Evolutionary conservation across 1,284 basidiomycete species (phyloP).

Genomic region (Neotropicomus parvogracilis): DNA sequence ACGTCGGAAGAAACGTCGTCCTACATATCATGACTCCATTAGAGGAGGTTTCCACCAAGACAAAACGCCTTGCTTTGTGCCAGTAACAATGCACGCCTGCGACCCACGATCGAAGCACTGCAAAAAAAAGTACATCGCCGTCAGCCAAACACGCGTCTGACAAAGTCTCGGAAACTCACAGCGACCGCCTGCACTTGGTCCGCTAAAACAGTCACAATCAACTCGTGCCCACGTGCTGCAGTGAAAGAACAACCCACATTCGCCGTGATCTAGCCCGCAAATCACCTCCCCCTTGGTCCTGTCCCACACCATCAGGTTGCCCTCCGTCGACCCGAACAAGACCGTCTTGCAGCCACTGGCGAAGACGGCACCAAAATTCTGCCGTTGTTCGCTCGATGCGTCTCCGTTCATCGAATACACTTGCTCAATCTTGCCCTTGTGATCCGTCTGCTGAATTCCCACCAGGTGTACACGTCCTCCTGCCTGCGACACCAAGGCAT

Average conservation of each 20-base stretch:
- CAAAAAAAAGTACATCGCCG: conserved; percentile 1
- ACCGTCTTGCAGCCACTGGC: conserved; percentile 48
- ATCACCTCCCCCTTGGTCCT: conserved; percentile 46
- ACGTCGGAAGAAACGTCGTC: background rate
- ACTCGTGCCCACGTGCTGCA: background rate
- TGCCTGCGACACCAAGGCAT: conserved; percentile 50
- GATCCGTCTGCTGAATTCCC: conserved; percentile 42
- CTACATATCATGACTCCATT: conserved; percentile 23
- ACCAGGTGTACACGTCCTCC: conserved; percentile 50
- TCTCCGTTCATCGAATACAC: conserved; percentile 44
- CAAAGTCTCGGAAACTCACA: conserved; percentile 36
- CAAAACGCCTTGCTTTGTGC: conserved; percentile 50
- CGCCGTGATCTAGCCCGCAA: conserved; percentile 55
- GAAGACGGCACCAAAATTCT: conserved; percentile 49
- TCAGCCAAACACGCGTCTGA: conserved; percentile 1
- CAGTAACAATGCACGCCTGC: conserved; percentile 48
- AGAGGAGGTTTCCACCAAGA: conserved; percentile 55
- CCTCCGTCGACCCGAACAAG: conserved; percentile 50
- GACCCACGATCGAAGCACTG: conserved; percentile 47
- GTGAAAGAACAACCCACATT: conserved; percentile 40
- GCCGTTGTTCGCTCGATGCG: conserved; percentile 27
- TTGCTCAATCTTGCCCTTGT: conserved; percentile 50
- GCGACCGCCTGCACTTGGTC: conserved; percentile 52
- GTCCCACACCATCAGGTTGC: conserved; percentile 60
- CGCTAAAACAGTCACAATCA: conserved; percentile 35